phyloP scores from a whole-genome alignment of 768 basidiomycete genomes.

The Mycena filopes region DNA sequence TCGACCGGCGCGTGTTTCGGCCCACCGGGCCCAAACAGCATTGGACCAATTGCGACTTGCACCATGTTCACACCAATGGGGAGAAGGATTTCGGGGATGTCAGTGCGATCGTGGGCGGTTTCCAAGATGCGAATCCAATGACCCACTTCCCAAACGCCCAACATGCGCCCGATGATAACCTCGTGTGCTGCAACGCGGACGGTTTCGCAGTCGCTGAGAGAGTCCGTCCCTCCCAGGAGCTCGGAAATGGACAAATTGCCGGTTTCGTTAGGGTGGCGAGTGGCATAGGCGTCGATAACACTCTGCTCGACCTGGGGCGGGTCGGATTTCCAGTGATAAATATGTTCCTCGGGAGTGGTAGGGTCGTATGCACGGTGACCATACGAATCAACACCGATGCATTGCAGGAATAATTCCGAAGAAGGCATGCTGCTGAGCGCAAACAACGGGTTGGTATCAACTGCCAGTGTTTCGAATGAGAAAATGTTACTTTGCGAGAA shows the following conservation, averaged over 20 bases:
- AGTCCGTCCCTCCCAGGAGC: neutral
- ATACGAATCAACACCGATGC: constrained; percentile 34
- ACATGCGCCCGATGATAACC: constrained; percentile 24
- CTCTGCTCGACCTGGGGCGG: constrained; percentile 27
- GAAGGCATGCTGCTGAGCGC: constrained; percentile 30
- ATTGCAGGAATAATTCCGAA: constrained; percentile 16
- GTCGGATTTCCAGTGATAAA: constrained; percentile 34
- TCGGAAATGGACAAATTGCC: neutral
- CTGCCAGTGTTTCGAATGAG: constrained; percentile 29
- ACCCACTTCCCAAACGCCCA: constrained; percentile 12
- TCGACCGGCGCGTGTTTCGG: too few relatives aligned
- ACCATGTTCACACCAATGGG: neutral
- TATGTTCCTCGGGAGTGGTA: constrained; percentile 28
- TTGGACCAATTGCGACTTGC: neutral
- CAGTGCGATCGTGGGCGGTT: neutral
- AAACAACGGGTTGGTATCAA: constrained; percentile 33
- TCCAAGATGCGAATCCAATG: constrained; percentile 20
- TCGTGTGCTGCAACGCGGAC: constrained; percentile 28
- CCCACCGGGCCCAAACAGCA: neutral
- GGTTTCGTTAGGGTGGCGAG: neutral
- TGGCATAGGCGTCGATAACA: constrained; percentile 22
- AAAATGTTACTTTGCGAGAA: neutral
- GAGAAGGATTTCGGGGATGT: neutral
- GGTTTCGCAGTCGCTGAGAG: constrained; percentile 6
- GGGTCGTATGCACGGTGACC: constrained; percentile 25